Percentiles rank a stretch among this genome's conserved stretches.
Evolutionary conservation across 495 filamentous ascomycete species (phyloP).

Genomic region (Hypomontagnella monticulosa): DNA sequence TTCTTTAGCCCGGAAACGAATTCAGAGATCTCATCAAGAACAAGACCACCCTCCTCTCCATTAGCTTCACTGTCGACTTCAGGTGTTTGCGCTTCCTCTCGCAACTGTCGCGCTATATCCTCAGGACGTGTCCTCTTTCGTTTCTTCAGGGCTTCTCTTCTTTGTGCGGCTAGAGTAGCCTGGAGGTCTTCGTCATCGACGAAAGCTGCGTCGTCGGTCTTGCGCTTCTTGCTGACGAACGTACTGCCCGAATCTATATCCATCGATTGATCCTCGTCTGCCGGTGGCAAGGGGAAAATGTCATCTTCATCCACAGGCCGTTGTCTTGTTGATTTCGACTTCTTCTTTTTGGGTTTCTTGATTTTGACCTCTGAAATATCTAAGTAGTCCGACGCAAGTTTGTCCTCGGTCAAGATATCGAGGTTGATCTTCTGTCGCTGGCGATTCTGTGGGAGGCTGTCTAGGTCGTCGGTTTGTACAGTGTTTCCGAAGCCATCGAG

Average conservation of each 20-base stretch:
- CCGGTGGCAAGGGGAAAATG: slow-evolving; percentile 63
- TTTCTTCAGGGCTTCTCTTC: slow-evolving; percentile 86
- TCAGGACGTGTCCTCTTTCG: slow-evolving; percentile 83
- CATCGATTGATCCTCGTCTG: slow-evolving; percentile 69
- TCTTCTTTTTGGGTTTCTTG: slow-evolving; percentile 94
- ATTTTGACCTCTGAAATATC: slow-evolving; percentile 86
- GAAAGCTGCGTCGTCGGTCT: slow-evolving; percentile 73
- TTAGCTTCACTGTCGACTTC: slow-evolving; percentile 55
- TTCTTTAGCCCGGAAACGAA: slow-evolving; percentile 88
- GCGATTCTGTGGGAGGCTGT: slow-evolving; percentile 64
- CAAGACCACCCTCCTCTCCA: slow-evolving; percentile 73
- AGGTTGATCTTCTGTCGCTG: slow-evolving; percentile 78
- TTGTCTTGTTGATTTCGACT: slow-evolving; percentile 77
- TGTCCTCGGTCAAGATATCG: slow-evolving; percentile 64
- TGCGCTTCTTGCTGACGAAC: slow-evolving; percentile 65
- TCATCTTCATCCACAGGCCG: slow-evolving; percentile 78
- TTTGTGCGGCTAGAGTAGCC: slow-evolving; percentile 79
- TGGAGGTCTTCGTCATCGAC: slow-evolving; percentile 95
- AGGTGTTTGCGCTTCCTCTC: slow-evolving; percentile 73
- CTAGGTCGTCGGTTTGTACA: slow-evolving; percentile 68
- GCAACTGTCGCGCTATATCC: slow-evolving; percentile 83
- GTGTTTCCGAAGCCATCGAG: slow-evolving; percentile 79
- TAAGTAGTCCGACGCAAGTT: slow-evolving; percentile 80
- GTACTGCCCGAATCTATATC: slow-evolving; percentile 71
- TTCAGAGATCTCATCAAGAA: slow-evolving; percentile 94